Evolutionary conservation across 148 eudicot genomes (phyloP).

Genomic region (Persicaria tinctoria): DNA sequence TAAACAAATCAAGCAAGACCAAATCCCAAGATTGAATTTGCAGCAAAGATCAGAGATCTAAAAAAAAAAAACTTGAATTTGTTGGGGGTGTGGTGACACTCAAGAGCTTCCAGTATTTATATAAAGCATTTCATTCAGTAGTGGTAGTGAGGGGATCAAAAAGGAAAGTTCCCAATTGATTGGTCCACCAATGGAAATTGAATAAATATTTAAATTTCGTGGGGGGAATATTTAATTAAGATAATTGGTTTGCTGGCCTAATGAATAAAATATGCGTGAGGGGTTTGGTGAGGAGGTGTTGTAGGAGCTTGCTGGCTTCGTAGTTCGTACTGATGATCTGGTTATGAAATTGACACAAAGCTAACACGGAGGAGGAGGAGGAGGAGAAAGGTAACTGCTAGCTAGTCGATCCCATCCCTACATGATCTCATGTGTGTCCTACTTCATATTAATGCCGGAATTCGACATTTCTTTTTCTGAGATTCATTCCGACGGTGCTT

Average conservation of each 20-base stretch:
- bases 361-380: slow-evolving; percentile 7
- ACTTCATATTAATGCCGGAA: not conserved
- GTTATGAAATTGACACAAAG: slow-evolving; percentile 4
- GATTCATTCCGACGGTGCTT: too few species aligned
- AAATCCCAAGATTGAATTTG: not conserved
- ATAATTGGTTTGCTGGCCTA: not conserved
- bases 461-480: not conserved
- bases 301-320: not conserved
- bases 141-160: not conserved
- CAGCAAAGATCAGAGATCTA: not conserved
- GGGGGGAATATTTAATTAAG: not conserved
- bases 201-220: not conserved
- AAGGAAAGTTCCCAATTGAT: slow-evolving; percentile 1
- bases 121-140: not conserved
- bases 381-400: not conserved
- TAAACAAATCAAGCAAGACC: too few species aligned
- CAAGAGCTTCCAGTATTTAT: not conserved
- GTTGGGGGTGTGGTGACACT: not conserved
- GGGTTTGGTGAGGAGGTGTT: slow-evolving; percentile 8
- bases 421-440: not conserved
- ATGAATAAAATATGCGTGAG: too few species aligned
- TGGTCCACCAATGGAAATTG: not conserved
- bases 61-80: not conserved
- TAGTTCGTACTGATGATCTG: not conserved
- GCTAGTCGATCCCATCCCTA: not conserved